phyloP scores from a whole-genome alignment of 1,284 basidiomycete species.

The Polyporus tsugae region DNA sequence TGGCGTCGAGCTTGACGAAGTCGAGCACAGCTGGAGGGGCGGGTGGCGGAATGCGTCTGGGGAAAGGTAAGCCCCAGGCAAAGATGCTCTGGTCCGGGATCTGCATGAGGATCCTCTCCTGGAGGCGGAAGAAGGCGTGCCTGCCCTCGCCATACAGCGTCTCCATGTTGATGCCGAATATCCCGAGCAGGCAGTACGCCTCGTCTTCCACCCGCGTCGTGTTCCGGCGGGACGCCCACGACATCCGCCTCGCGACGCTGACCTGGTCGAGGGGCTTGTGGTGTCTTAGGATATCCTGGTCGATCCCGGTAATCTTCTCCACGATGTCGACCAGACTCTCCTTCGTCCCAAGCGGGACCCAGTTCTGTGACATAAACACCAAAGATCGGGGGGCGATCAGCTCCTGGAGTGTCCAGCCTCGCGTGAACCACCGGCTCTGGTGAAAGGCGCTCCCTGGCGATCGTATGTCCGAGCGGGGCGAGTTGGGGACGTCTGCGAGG shows the following conservation, averaged over 20 bases:
- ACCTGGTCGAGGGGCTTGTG: background rate
- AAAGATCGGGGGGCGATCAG: background rate
- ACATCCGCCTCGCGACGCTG: slow-evolving; percentile 16
- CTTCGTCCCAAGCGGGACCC: slow-evolving; percentile 12
- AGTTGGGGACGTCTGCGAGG: background rate
- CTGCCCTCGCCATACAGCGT: slow-evolving; percentile 11
- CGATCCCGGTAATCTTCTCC: slow-evolving; percentile 9
- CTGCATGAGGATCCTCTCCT: slow-evolving; percentile 10
- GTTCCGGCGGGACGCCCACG: slow-evolving; percentile 3
- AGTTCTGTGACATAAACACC: slow-evolving; percentile 9
- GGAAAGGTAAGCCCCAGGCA: slow-evolving; percentile 13
- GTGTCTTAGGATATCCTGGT: background rate
- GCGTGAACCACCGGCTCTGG: slow-evolving; percentile 4
- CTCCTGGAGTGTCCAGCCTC: background rate
- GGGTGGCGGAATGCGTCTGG: background rate
- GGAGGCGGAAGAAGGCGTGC: slow-evolving; percentile 10
- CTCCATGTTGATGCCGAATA: slow-evolving; percentile 16
- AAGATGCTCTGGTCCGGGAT: slow-evolving; percentile 17
- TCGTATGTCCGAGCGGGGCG: background rate
- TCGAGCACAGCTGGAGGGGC: background rate
- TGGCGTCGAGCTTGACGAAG: slow-evolving; percentile 1
- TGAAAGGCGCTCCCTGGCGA: background rate
- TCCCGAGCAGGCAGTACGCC: slow-evolving; percentile 14
- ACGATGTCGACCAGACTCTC: background rate
- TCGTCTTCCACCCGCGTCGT: slow-evolving; percentile 9